phyloP scores from a whole-genome alignment of 73 alveolate genomes.

The Tetrahymena borealis region DNA sequence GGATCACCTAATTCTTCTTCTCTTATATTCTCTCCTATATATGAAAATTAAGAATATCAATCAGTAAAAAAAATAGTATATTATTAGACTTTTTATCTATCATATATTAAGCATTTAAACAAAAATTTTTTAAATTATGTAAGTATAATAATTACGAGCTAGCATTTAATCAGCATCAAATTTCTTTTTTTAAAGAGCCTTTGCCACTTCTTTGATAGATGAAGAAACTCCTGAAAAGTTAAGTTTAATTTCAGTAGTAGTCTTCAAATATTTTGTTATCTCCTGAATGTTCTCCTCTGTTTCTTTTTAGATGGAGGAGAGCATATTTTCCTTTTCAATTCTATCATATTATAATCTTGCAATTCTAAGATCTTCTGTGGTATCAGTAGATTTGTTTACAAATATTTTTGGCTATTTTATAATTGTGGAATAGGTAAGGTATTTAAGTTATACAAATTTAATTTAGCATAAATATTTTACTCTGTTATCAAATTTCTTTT shows the following conservation, averaged over 20 bases:
- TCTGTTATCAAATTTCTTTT: background rate
- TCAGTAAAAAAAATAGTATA: background rate
- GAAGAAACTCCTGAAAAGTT: background rate
- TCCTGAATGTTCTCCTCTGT: background rate
- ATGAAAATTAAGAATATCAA: background rate
- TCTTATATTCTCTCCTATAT: background rate
- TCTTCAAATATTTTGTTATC: background rate
- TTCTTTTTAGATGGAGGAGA: background rate
- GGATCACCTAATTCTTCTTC: background rate
- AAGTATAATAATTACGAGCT: background rate
- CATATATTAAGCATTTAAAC: background rate
- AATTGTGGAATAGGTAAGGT: background rate
- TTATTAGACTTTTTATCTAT: too few relatives aligned
- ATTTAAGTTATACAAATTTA: background rate
- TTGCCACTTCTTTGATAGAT: background rate
- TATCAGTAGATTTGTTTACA: background rate
- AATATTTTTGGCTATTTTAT: background rate
- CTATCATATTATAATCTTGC: background rate
- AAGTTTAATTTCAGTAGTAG: background rate
- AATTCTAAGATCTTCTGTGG: background rate
- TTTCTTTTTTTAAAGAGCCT: background rate
- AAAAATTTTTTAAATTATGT: background rate
- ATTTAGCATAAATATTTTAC: background rate
- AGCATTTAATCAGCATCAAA: background rate
- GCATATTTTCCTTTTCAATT: background rate